A percentile compares a stretch with the other conserved stretches of the same genome.
These are phyloP conservation scores for Leccinum variicolor DNA, from an alignment of 768 basidiomycete species.

Conservation along the genomic window DNA sequence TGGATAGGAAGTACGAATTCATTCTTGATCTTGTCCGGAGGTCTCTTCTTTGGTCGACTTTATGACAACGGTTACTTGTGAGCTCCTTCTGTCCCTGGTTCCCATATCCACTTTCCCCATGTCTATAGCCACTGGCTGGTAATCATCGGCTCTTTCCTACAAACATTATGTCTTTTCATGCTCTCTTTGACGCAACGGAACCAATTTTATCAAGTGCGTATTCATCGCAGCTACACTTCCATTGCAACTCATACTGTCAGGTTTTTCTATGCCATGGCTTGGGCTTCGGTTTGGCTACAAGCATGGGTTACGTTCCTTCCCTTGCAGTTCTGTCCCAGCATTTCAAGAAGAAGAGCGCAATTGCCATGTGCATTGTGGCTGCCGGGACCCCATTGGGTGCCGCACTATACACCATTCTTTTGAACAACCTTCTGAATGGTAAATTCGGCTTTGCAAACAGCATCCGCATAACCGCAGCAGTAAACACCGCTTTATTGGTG, in stretches of 20 bases:
- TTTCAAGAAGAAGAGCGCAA: constrained; percentile 37
- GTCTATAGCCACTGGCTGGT: constrained; percentile 39
- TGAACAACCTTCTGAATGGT: constrained; percentile 22
- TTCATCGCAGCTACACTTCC: constrained; percentile 11
- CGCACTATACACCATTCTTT: constrained; percentile 25
- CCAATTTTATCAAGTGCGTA: constrained; percentile 35
- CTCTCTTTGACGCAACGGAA: constrained; percentile 38
- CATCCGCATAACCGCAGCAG: constrained; percentile 43
- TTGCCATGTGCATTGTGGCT: constrained; percentile 40
- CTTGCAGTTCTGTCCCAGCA: constrained; percentile 45
- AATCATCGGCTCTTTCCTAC: constrained; percentile 42
- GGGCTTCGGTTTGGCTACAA: constrained; percentile 46
- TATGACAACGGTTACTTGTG: constrained; percentile 54
- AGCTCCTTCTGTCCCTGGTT: constrained; percentile 1
- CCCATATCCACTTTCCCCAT: background rate
- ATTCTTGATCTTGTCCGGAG: constrained; percentile 41
- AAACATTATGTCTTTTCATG: constrained; percentile 40
- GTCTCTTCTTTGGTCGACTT: constrained; percentile 45
- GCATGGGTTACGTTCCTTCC: constrained; percentile 37
- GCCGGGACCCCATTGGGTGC: constrained; percentile 34
- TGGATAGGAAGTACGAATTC: constrained; percentile 51
- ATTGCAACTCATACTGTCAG: constrained; percentile 32
- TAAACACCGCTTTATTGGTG: constrained; percentile 37
- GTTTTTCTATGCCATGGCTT: constrained; percentile 35
- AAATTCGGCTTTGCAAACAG: constrained; percentile 38